Conservation (phyloP, 495 filamentous ascomycete genomes). For the Trichoderma orchidacearum region DNA sequence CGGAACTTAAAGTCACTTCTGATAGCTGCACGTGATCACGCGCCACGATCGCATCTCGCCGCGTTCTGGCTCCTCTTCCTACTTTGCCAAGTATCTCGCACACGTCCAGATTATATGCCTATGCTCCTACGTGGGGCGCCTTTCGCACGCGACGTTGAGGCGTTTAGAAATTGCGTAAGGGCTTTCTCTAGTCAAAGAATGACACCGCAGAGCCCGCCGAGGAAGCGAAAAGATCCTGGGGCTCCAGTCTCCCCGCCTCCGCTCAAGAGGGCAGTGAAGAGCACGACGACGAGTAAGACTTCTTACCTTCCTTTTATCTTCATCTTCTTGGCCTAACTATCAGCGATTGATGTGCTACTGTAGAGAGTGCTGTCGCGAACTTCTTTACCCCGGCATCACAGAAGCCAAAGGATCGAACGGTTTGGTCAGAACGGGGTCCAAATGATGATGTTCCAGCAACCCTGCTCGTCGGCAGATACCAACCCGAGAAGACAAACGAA, state of each 20-base stretch:
- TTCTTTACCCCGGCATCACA: slow-evolving; percentile 87
- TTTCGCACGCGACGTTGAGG: neutral
- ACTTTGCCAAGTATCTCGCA: neutral
- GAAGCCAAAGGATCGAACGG: slow-evolving; percentile 65
- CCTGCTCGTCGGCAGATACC: slow-evolving; percentile 65
- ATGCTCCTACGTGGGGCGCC: neutral
- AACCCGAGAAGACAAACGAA: slow-evolving; percentile 18
- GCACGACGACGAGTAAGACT: slow-evolving; percentile 58
- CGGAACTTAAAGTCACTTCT: neutral
- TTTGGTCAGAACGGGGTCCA: slow-evolving; percentile 53
- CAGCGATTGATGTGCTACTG: slow-evolving; percentile 1
- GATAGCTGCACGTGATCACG: neutral
- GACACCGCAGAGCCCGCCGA: neutral
- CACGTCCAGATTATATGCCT: neutral
- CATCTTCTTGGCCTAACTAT: neutral
- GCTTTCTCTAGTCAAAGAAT: neutral
- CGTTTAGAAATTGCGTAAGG: neutral
- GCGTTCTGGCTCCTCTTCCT: neutral
- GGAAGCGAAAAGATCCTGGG: slow-evolving; percentile 15
- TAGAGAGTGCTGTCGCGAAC: slow-evolving; percentile 54
- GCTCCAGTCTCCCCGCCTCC: slow-evolving; percentile 45
- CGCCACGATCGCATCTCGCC: neutral
- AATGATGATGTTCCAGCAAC: slow-evolving; percentile 30
- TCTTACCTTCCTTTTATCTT: neutral
- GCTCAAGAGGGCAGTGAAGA: slow-evolving; percentile 47